These are phyloP conservation scores for Solanum sejunctum DNA, from an alignment of 257 asterid genomes.

Conservation along the genomic window DNA sequence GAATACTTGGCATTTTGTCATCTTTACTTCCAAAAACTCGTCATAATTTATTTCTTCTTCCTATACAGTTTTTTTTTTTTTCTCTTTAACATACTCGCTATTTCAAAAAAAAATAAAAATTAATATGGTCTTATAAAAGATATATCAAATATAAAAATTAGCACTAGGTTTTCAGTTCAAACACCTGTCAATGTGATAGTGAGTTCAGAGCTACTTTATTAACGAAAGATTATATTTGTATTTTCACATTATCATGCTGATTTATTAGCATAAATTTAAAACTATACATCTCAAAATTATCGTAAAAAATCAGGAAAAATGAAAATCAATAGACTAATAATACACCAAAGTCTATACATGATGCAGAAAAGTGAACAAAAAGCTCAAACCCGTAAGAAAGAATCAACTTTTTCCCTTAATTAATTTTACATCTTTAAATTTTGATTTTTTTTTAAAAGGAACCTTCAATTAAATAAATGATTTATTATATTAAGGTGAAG, in stretches of 20 bases:
- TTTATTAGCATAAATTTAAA: no score
- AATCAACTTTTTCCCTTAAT: no score
- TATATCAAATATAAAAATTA: background rate
- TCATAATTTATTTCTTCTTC: background rate
- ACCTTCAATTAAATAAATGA: no score
- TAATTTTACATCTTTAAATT: no score
- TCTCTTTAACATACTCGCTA: background rate
- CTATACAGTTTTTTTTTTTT: background rate
- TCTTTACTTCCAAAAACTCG: background rate
- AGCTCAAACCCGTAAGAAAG: no score
- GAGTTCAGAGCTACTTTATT: background rate
- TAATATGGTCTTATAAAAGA: background rate
- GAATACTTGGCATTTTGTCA: background rate
- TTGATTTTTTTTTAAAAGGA: no score
- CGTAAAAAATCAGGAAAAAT: no score
- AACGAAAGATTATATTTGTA: background rate
- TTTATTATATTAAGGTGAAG: no score
- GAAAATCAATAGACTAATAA: no score
- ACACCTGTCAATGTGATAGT: background rate
- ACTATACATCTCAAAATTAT: no score
- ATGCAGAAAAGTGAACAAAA: no score
- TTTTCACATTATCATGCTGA: background rate
- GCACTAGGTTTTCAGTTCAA: background rate
- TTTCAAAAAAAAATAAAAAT: background rate
- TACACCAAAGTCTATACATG: no score